Evolutionary conservation across 2,329 filamentous ascomycete genomes (phyloP).

Genomic region (Fusarium hainanense): DNA sequence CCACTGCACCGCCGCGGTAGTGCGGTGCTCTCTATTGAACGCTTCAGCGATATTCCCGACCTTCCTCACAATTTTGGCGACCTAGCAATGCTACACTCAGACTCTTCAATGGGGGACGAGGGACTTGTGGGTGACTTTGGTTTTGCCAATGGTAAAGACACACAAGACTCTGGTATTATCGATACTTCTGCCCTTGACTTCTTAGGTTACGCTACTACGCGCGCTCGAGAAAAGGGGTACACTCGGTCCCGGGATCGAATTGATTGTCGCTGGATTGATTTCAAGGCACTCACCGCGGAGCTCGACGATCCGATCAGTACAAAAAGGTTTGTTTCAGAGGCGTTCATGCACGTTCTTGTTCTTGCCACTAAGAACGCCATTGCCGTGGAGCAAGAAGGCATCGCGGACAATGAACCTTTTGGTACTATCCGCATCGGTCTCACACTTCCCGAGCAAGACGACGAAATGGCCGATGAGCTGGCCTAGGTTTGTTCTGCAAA

Average conservation of each 20-base stretch:
- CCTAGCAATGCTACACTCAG: slow-evolving; percentile 44
- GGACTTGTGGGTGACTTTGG: slow-evolving; percentile 30
- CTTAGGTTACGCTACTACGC: slow-evolving; percentile 55
- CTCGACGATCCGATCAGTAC: slow-evolving; percentile 71
- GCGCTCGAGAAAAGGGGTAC: slow-evolving; percentile 49
- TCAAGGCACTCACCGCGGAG: slow-evolving; percentile 75
- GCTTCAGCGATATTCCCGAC: slow-evolving; percentile 58
- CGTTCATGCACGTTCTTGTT: slow-evolving; percentile 77
- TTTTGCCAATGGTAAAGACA: slow-evolving; percentile 41
- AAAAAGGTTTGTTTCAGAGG: slow-evolving; percentile 75
- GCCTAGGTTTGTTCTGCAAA: slow-evolving; percentile 17
- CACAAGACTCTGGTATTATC: slow-evolving; percentile 52
- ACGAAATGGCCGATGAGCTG: slow-evolving; percentile 38
- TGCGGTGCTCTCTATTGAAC: slow-evolving; percentile 56
- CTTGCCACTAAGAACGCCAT: slow-evolving; percentile 75
- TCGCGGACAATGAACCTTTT: slow-evolving; percentile 53
- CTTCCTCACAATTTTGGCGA: slow-evolving; percentile 50
- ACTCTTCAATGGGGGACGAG: slow-evolving; percentile 48
- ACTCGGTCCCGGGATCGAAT: slow-evolving; percentile 50
- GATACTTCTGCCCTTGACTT: slow-evolving; percentile 61
- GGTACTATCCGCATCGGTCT: slow-evolving; percentile 61
- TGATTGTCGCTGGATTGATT: slow-evolving; percentile 65
- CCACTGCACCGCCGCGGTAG: slow-evolving; percentile 54
- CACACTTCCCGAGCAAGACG: slow-evolving; percentile 30
- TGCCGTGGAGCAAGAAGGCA: slow-evolving; percentile 68